Base-by-base conservation (phyloP, 495 filamentous ascomycete species). In the Penicillium angulare region DNA sequence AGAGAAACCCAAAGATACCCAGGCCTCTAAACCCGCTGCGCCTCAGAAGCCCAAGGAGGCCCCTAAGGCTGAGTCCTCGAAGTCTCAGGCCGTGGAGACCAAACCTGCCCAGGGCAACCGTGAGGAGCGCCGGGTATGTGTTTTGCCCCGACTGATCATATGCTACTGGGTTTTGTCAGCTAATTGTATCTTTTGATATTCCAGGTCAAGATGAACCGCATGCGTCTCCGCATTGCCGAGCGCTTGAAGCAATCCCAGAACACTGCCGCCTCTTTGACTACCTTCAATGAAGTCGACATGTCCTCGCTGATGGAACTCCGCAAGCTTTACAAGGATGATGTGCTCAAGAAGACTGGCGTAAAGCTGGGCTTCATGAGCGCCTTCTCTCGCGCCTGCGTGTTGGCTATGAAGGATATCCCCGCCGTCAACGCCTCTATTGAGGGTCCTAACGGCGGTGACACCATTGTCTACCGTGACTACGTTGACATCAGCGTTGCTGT, bases 221-320 rank as follows among this genome's bases (percentile, higher is more conserved):
- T 98, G 95, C 90, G 93, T 43, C 82, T 97, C 36, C 84, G 93
- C 17, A 98, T 97, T 54, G 89, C 93, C 17, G 93, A 98, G 77
- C 92, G 93, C 55, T 80, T 98, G 43, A 98, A 98, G 82, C 93
- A 98, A 65, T 97, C 92, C 13, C 93, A 99, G 74, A 97, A 99
- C 75, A 97, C 93, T 4, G 93, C 95, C 45, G 93, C 93, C 27
- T 96, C 93, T 13, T 75, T 99, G 43, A 97, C 93, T 15, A 99
- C 93, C 15, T 99, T 99, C 79, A 96, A 99, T 69, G 93, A 99
- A 69, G 93, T 99, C 42, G 95, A 99, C 65, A 99, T 99, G 95
- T 97, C 95, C 5, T 86, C 87, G 10, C 73, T 99, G 16, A 96
- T 99, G 89, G 90, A 96, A 44, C 89, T 99, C 77, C 88, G 93